phyloP scores from a whole-genome alignment of 2,329 filamentous ascomycete genomes.

The Talaromyces sp. region DNA sequence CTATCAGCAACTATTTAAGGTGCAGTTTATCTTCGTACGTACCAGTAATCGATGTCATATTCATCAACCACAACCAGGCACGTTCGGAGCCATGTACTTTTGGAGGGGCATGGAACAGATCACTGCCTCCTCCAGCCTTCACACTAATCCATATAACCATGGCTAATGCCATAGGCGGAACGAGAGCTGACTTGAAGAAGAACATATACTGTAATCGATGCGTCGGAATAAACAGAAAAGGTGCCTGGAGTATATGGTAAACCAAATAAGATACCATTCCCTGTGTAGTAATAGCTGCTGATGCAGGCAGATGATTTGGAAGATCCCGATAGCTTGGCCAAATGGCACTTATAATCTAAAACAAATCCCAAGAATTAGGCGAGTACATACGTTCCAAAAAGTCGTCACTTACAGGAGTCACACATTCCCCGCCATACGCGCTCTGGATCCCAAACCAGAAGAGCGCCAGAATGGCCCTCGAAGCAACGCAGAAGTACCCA shows the following conservation, averaged over 20 bases:
- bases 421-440: slow-evolving; percentile 20
- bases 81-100: slow-evolving; percentile 22
- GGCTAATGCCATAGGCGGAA: slow-evolving; percentile 24
- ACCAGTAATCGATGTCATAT: slow-evolving; percentile 24
- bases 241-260: slow-evolving; percentile 24
- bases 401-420: slow-evolving; percentile 25
- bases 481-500: slow-evolving; percentile 33
- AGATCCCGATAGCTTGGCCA: slow-evolving; percentile 58
- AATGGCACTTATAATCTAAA: slow-evolving; percentile 44
- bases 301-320: slow-evolving; percentile 45
- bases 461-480: slow-evolving; percentile 44
- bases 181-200: slow-evolving; percentile 25
- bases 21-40: neutral
- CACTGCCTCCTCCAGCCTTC: slow-evolving; percentile 21
- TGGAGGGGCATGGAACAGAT: slow-evolving; percentile 22
- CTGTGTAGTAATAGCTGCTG: slow-evolving; percentile 27
- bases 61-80: slow-evolving; percentile 24
- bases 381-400: neutral
- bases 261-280: slow-evolving; percentile 26
- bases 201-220: slow-evolving; percentile 26
- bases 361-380: neutral
- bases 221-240: slow-evolving; percentile 26
- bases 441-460: slow-evolving; percentile 42
- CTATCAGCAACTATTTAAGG: neutral
- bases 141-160: slow-evolving; percentile 26